A percentile compares a stretch with the other conserved stretches of the same genome.
Conservation (phyloP, 2,329 filamentous ascomycete genomes). For the Pestalotiopsis sp. region DNA sequence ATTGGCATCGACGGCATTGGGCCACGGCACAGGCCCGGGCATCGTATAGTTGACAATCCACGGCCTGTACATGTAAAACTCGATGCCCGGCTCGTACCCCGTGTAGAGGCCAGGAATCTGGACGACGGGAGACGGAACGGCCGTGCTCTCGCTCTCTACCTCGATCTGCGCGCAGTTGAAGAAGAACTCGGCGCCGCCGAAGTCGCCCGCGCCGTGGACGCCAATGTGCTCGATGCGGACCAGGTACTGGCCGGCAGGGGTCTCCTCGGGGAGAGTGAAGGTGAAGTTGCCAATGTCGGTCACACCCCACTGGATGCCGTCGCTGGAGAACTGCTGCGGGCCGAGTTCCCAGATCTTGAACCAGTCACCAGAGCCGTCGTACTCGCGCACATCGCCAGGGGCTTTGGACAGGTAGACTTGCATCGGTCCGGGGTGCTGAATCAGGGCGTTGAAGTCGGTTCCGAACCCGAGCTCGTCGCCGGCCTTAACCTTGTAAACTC, state of each 20-base stretch:
- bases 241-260: neutral
- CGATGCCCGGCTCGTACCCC: neutral
- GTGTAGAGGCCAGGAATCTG: neutral
- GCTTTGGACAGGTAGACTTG: constrained; percentile 1
- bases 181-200: neutral
- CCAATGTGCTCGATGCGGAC: constrained; percentile 1
- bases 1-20: neutral
- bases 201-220: neutral
- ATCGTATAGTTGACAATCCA: neutral
- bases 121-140: neutral
- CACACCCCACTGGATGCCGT: neutral
- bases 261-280: neutral
- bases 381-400: neutral
- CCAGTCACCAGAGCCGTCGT: constrained; percentile 6
- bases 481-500: neutral
- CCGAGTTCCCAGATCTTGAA: constrained; percentile 5
- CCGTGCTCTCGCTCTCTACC: neutral
- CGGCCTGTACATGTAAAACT: neutral
- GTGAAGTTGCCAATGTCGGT: neutral
- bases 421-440: neutral
- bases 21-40: neutral
- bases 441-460: neutral
- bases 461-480: neutral
- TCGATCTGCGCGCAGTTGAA: neutral
- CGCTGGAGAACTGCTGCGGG: neutral